Evolutionary conservation across 2,329 filamentous ascomycete genomes (phyloP).

Genomic region (Neofusicoccum laricinum): DNA sequence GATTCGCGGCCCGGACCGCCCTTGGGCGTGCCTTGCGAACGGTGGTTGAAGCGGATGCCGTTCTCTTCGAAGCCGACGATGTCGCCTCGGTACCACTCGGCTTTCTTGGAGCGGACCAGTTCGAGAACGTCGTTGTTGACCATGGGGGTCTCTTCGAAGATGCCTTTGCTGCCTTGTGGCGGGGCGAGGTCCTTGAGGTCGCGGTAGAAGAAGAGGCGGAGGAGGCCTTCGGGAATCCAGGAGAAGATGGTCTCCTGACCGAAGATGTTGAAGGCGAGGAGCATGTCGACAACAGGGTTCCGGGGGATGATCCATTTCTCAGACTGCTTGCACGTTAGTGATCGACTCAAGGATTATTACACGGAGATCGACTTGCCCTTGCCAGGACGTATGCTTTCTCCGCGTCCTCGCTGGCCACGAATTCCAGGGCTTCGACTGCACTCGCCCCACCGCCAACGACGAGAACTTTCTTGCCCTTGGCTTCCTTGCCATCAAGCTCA

Average conservation of each 20-base stretch:
- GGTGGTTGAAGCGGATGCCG: constrained; percentile 69
- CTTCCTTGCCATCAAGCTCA: constrained; percentile 68
- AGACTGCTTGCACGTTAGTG: constrained; percentile 34
- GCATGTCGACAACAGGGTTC: constrained; percentile 69
- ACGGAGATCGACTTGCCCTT: not conserved
- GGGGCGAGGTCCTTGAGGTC: constrained; percentile 74
- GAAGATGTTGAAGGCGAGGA: constrained; percentile 75
- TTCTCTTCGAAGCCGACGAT: constrained; percentile 63
- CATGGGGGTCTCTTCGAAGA: constrained; percentile 86
- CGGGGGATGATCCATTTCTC: constrained; percentile 88
- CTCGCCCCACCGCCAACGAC: constrained; percentile 78
- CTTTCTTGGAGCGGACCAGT: constrained; percentile 67
- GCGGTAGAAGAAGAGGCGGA: constrained; percentile 78
- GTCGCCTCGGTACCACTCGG: constrained; percentile 79
- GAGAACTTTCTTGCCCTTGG: constrained; percentile 70
- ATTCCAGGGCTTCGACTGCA: constrained; percentile 80
- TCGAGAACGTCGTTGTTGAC: constrained; percentile 79
- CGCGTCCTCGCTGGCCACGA: constrained; percentile 65
- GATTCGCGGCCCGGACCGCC: constrained; percentile 68
- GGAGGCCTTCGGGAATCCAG: constrained; percentile 72
- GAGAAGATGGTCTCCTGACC: constrained; percentile 73
- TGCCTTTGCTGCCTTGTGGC: constrained; percentile 53
- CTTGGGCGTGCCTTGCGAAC: constrained; percentile 69
- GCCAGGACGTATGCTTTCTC: constrained; percentile 69
- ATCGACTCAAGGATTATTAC: constrained; percentile 34